These are phyloP conservation scores for Colletotrichum nymphaeae DNA, from an alignment of 2,329 filamentous ascomycete genomes.

Conservation along the genomic window DNA sequence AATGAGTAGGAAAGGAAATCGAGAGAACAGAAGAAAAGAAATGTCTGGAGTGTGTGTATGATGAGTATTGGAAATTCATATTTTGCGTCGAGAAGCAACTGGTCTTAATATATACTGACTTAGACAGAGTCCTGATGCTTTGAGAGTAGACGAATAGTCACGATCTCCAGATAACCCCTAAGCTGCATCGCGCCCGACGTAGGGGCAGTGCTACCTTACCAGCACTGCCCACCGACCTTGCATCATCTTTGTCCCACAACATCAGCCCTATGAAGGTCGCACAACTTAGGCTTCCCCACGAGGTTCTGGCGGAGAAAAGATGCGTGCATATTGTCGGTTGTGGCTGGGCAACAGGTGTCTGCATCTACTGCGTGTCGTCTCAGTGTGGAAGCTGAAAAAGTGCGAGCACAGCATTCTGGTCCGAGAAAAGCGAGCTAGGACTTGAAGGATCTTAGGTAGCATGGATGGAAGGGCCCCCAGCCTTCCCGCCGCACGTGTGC, in stretches of 20 bases:
- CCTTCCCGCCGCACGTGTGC: background rate
- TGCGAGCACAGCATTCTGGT: background rate
- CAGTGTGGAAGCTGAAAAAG: background rate
- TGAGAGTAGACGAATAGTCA: background rate
- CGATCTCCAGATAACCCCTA: background rate
- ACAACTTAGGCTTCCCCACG: background rate
- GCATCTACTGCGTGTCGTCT: too few relatives aligned
- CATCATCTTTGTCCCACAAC: background rate
- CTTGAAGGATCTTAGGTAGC: background rate
- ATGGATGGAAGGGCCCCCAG: background rate
- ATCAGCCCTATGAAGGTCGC: slow-evolving; percentile 6
- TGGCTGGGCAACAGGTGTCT: background rate
- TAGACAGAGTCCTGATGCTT: background rate
- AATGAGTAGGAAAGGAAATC: background rate
- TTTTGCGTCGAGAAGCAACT: background rate
- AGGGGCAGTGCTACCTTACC: background rate
- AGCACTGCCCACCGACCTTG: background rate
- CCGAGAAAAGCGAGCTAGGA: too few relatives aligned
- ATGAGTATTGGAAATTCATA: background rate
- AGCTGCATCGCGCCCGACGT: background rate
- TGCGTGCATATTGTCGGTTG: background rate
- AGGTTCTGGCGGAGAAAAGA: background rate
- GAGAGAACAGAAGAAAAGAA: background rate
- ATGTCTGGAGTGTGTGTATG: background rate
- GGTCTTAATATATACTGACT: background rate